Evolutionary conservation across 106 monocot genomes (phyloP), one percentile per base, ranked within the genome.

Genomic region (Dioscorea alata): DNA sequence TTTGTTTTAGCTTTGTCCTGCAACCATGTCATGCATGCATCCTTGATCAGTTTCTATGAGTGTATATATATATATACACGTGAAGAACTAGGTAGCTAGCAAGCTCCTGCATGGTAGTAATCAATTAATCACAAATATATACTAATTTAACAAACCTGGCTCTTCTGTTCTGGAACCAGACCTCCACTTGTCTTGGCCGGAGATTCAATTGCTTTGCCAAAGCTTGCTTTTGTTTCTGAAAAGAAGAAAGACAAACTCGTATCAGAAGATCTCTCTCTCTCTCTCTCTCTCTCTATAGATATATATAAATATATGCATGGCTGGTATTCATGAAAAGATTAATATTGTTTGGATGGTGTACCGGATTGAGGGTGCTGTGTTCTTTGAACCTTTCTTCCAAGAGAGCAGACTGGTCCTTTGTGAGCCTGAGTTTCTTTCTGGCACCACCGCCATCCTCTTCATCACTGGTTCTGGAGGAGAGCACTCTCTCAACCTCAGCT

Each of bases 1-100:
- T 85, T 49, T 85, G 82, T 76, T 83, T 85, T 59, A 85, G 65
- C 74, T 85, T 89, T 4, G 82, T 82, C 77, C 85, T 83, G 68
- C 23, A 59, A 42, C 42, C 42, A 42, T 42, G 42, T 42, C 42
- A 42, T 42, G 10, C 10, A 42, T 6, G 42, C 42, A 42, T 42
- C 9, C 42, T 10, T 42, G 28, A 28, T 28, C 1, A 28, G 3
- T 28, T 28, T 28, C 28, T 28, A 3, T 28, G 28, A 1, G 28
- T 28, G 28, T 28, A 28, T 28, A 28, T 28, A 28, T 28, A 28
- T 28, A 28, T 28, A 28, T 28, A 42, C 9, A 42, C 42, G 42
- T 3, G 42, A 42, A 42, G 42, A 42, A 42, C 42, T 42, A 2
- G 42, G 4, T 42, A 2, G 42, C 42, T 42, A 42, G 42, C 42